Evolutionary conservation across 2,329 filamentous ascomycete genomes (phyloP).

Genomic region (Huntiella savannae): DNA sequence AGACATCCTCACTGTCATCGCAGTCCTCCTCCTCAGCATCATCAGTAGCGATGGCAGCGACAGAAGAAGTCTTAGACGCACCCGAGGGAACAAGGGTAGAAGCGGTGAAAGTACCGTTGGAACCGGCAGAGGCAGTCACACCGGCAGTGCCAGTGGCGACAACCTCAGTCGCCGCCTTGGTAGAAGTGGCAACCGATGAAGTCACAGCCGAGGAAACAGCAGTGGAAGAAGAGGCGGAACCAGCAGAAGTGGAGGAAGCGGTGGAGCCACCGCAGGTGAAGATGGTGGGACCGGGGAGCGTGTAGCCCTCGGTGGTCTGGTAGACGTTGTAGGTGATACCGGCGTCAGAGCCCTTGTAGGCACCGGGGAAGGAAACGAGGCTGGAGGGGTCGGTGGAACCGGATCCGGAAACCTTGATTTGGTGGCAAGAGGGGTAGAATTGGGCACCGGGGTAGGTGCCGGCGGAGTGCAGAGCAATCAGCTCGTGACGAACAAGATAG

Average conservation of each 20-base stretch:
- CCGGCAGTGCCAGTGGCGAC: neutral
- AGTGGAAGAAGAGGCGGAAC: neutral
- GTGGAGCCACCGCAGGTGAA: conserved; percentile 16
- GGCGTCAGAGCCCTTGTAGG: conserved; percentile 16
- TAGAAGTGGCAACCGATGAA: neutral
- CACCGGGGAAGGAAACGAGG: conserved; percentile 17
- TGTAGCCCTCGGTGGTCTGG: conserved; percentile 15
- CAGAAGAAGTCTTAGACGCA: neutral
- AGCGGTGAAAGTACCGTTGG: neutral
- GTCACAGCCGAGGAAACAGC: neutral
- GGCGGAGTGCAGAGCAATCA: conserved; percentile 36
- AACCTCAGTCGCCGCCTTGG: no score
- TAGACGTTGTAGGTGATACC: conserved; percentile 17
- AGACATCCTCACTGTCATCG: neutral
- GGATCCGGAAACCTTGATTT: conserved; percentile 20
- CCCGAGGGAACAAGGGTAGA: neutral
- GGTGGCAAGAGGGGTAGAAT: conserved; percentile 25
- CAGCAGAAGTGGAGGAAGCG: neutral
- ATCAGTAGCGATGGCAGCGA: neutral
- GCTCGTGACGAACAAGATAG: conserved; percentile 40
- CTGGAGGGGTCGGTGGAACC: conserved; percentile 15
- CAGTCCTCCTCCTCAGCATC: neutral
- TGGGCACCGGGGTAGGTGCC: conserved; percentile 25
- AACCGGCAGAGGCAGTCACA: neutral
- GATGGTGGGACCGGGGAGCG: conserved; percentile 15